Percentiles rank a stretch among this genome's conserved stretches.
Evolutionary conservation across 2,329 filamentous ascomycete species (phyloP).

Genomic region (Blastomyces percursus): DNA sequence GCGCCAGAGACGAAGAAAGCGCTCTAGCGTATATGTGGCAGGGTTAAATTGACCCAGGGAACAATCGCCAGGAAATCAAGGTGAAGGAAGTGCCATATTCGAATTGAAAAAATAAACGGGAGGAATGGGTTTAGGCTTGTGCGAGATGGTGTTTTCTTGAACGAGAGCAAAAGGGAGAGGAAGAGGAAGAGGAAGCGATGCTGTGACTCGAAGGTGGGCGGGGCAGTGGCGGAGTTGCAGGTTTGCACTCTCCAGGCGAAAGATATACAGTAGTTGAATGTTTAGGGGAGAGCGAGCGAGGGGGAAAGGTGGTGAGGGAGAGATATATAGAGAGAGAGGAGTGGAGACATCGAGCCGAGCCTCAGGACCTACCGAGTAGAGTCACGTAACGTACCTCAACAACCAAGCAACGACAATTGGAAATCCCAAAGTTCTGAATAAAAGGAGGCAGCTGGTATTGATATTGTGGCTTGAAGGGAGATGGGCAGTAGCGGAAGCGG

Average conservation of each 20-base stretch:
- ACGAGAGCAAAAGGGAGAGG: neutral
- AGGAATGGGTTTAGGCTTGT: neutral
- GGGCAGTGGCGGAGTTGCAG: neutral
- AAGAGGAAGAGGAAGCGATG: too few species aligned
- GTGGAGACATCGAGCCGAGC: neutral
- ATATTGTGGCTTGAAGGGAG: neutral
- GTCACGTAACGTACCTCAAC: conserved; percentile 5
- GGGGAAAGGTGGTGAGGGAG: neutral
- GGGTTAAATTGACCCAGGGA: neutral
- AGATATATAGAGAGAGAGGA: neutral
- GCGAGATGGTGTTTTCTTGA: neutral
- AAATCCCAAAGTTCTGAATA: neutral
- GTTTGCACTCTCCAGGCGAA: neutral
- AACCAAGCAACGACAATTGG: neutral
- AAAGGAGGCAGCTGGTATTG: neutral
- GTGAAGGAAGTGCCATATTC: neutral
- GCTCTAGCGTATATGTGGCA: neutral
- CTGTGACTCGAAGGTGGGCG: neutral
- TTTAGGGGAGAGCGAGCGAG: neutral
- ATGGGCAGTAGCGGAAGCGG: neutral
- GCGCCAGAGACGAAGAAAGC: neutral
- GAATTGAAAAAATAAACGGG: neutral
- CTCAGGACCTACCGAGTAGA: neutral
- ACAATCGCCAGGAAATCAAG: neutral
- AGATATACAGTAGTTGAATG: neutral